These are phyloP conservation scores for Gentiana macrophylla DNA, from an alignment of 257 asterid species.

Conservation along the genomic window DNA sequence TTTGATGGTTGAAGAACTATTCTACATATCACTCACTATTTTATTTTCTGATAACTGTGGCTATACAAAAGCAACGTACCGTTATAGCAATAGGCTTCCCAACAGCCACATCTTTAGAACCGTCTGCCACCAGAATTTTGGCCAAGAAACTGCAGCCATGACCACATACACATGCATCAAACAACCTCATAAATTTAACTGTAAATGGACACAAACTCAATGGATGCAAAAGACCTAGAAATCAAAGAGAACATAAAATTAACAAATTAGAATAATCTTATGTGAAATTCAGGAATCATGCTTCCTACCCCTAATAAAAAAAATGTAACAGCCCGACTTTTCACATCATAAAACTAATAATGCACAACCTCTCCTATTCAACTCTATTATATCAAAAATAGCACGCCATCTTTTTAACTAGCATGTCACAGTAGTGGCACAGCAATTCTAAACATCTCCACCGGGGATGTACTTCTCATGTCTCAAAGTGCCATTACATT, in stretches of 20 bases:
- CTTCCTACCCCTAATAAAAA: too few species aligned
- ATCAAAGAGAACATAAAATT: too few species aligned
- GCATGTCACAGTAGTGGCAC: neutral
- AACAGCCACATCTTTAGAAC: slow-evolving; percentile 87
- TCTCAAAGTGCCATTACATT: neutral
- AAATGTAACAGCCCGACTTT: too few species aligned
- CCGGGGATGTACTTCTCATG: neutral
- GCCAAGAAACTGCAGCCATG: slow-evolving; percentile 65
- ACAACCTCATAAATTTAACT: too few species aligned
- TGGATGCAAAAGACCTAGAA: neutral
- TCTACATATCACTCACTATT: too few species aligned
- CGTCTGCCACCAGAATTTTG: slow-evolving; percentile 85
- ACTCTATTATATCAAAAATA: too few species aligned
- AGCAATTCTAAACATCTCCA: neutral
- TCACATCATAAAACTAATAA: too few species aligned
- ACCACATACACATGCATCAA: neutral
- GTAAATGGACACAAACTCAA: neutral
- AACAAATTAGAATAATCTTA: too few species aligned
- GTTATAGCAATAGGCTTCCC: slow-evolving; percentile 93
- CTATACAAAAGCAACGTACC: slow-evolving; percentile 32
- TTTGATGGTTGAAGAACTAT: too few species aligned
- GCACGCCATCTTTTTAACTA: neutral
- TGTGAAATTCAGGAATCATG: too few species aligned
- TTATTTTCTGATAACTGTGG: too few species aligned
- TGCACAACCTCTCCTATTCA: too few species aligned